These are phyloP conservation scores for Phytophthora vignae DNA, from an alignment of 352 stramenopile genomes.

Conservation along the genomic window DNA sequence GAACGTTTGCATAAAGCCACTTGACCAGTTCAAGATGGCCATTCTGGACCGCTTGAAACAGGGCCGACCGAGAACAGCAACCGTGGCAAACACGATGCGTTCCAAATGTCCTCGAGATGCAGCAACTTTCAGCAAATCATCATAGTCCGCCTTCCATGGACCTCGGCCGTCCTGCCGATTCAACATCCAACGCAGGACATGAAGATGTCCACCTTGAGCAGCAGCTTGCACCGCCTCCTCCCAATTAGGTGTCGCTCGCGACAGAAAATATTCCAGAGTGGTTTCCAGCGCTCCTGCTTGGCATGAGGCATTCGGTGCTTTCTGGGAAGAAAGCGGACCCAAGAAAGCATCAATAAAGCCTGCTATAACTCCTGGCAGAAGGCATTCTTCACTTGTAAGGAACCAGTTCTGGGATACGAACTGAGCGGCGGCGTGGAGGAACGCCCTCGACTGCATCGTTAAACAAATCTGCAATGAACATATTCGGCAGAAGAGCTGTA, in stretches of 20 bases:
- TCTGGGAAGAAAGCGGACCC: neutral
- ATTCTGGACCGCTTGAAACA: neutral
- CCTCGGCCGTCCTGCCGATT: neutral
- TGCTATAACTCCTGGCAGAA: too few relatives aligned
- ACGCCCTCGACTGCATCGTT: too few relatives aligned
- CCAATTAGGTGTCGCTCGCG: neutral
- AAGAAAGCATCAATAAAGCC: neutral
- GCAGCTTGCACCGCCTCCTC: neutral
- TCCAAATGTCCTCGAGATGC: neutral
- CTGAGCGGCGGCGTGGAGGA: too few relatives aligned
- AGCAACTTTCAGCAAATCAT: neutral
- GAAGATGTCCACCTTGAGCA: conserved; percentile 4
- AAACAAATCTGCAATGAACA: too few relatives aligned
- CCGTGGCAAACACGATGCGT: too few relatives aligned
- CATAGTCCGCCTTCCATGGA: conserved; percentile 5
- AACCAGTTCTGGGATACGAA: too few relatives aligned
- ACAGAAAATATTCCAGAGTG: neutral
- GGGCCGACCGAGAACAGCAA: neutral
- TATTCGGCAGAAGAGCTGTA: too few relatives aligned
- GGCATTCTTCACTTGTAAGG: too few relatives aligned
- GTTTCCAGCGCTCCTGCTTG: neutral
- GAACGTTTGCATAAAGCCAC: neutral
- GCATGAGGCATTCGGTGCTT: neutral
- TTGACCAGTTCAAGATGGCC: neutral
- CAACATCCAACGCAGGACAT: conserved; percentile 1